Evolutionary conservation across 805 yeast species (phyloP).

Genomic region (Metschnikowia arizonensis): DNA sequence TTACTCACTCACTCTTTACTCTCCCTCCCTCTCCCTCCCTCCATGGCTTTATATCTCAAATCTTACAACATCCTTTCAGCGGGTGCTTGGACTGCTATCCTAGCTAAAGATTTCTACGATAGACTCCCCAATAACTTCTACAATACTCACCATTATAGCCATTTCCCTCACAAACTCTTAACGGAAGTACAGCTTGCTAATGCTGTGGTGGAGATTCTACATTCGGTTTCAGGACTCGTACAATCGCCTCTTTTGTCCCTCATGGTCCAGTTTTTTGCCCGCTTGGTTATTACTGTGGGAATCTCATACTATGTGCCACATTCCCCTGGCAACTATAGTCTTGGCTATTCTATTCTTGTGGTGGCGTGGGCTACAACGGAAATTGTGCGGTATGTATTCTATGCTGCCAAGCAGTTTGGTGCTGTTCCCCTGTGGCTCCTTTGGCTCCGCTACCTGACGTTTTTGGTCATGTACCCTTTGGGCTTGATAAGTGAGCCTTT

Average conservation of each 20-base stretch:
- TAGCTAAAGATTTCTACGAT: slow-evolving; percentile 14
- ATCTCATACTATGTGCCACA: slow-evolving; percentile 26
- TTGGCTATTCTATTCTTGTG: slow-evolving; percentile 20
- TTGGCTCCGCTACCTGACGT: slow-evolving; percentile 30
- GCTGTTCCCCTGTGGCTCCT: slow-evolving; percentile 18
- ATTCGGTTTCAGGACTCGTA: slow-evolving; percentile 26
- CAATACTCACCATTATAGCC: slow-evolving; percentile 9
- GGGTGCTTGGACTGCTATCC: slow-evolving; percentile 19
- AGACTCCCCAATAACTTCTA: slow-evolving; percentile 9
- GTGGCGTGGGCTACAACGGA: slow-evolving; percentile 32
- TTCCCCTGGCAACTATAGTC: slow-evolving; percentile 26
- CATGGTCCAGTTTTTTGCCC: slow-evolving; percentile 28
- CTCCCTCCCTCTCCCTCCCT: too few species aligned
- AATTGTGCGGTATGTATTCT: slow-evolving; percentile 27
- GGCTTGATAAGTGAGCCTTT: slow-evolving; percentile 27
- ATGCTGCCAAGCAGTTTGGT: slow-evolving; percentile 19
- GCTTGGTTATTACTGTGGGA: slow-evolving; percentile 27
- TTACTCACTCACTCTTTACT: too few species aligned
- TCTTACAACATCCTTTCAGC: slow-evolving; percentile 19
- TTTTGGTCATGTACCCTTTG: slow-evolving; percentile 28
- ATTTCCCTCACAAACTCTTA: slow-evolving; percentile 28
- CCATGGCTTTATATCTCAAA: slow-evolving; percentile 13
- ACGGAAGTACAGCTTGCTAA: slow-evolving; percentile 25
- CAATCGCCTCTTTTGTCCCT: slow-evolving; percentile 26
- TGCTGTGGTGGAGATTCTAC: slow-evolving; percentile 23